A percentile compares a stretch with the other conserved stretches of the same genome.
Evolutionary conservation across 1,284 basidiomycete genomes (phyloP).

Genomic region (Sanghuangporus sanghuang): DNA sequence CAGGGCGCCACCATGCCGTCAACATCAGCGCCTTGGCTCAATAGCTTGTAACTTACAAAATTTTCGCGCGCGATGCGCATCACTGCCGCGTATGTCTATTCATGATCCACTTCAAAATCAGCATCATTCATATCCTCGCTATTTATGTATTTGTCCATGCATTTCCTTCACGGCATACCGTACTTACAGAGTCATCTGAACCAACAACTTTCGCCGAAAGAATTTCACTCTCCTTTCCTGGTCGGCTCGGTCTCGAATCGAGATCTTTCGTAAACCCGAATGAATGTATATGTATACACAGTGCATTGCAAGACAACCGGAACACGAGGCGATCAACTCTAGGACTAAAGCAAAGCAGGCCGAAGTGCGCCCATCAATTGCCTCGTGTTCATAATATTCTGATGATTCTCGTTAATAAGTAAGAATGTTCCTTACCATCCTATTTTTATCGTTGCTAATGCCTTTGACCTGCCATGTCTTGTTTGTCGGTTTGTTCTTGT

Average conservation of each 20-base stretch:
- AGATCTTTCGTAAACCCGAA: not conserved
- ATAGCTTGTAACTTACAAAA: not conserved
- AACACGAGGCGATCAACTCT: not conserved
- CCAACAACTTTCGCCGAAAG: not conserved
- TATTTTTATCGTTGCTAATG: not conserved
- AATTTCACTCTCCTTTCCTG: not conserved
- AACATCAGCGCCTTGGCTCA: not conserved
- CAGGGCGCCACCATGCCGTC: not conserved
- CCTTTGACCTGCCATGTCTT: not conserved
- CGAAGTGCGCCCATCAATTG: not conserved
- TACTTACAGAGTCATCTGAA: not conserved
- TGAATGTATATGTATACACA: not conserved
- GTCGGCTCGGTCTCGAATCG: not conserved
- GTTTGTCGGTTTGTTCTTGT: no score
- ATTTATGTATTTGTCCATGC: not conserved
- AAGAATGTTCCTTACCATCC: not conserved
- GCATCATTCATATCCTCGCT: not conserved
- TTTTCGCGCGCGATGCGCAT: not conserved
- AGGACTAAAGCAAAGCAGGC: not conserved
- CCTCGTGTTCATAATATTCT: not conserved
- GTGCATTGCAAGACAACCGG: not conserved
- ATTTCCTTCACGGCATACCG: not conserved
- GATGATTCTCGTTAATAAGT: not conserved
- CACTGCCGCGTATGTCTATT: not conserved
- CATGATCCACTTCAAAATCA: not conserved